These are phyloP conservation scores for Aspergillus coremiiformis DNA, from an alignment of 495 filamentous ascomycete species.

Conservation along the genomic window DNA sequence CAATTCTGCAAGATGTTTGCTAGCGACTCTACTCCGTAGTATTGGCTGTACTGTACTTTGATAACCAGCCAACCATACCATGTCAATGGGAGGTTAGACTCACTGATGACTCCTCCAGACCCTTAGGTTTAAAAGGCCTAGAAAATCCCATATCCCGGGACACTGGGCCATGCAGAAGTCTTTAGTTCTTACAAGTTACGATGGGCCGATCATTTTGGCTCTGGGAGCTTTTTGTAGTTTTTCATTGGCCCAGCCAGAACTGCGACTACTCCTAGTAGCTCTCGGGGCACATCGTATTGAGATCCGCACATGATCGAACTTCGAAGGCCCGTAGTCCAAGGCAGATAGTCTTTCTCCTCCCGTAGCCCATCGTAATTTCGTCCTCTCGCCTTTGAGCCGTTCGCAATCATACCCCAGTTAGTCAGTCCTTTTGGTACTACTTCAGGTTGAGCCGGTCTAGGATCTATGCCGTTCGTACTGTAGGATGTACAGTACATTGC, in stretches of 20 bases:
- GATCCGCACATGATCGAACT: constrained; percentile 9
- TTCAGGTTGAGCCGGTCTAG: not conserved
- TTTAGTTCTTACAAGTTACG: constrained; percentile 5
- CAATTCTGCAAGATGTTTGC: not conserved
- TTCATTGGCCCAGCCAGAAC: constrained; percentile 4
- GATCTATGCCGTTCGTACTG: not conserved
- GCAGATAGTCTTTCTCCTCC: not conserved
- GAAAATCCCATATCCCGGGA: constrained; percentile 5
- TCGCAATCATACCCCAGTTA: not conserved
- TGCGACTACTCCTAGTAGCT: constrained; percentile 6
- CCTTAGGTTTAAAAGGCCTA: not conserved
- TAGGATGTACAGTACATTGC: not conserved
- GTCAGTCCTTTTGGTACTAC: not conserved
- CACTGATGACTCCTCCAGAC: not conserved
- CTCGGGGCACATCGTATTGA: constrained; percentile 10
- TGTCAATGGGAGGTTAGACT: not conserved
- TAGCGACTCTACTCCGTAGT: not conserved
- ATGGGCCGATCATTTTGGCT: constrained; percentile 6
- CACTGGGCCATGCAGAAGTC: constrained; percentile 11
- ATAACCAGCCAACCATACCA: not conserved
- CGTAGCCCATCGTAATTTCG: constrained; percentile 8
- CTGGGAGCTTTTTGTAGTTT: not conserved
- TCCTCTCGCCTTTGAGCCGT: not conserved
- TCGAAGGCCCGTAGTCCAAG: not conserved
- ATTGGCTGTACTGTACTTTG: not conserved